Base-by-base conservation (phyloP, 306 rosid species). In the Cyclanthera cordifolia region DNA sequence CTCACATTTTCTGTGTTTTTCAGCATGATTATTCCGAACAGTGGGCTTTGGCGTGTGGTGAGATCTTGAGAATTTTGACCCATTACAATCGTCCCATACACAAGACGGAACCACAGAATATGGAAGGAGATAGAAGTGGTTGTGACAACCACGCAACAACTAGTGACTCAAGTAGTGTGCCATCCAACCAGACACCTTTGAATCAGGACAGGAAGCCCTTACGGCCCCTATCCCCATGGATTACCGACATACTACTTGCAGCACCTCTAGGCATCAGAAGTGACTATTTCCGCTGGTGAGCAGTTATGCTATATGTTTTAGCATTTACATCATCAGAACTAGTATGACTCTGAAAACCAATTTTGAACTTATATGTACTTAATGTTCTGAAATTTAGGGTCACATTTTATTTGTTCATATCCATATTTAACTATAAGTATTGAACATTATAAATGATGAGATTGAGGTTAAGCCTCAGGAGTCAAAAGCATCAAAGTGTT, bases 11-110 rank as follows among this genome's bases (percentile, higher is more conserved):
- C 28, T 77, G 15, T 52, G 78, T 75, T 71, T 58, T 48, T 30
- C 88, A 93, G 99, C 85, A 83, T 66, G 99, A 87, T 73, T 93
- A 90, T 72, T 93, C 99, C 20, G 99, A 93, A 80, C 95, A 93
- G 70, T 93, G 99, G 99, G 96, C 99, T 49, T 74, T 93, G 76
- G 99, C 99, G 46, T 90, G 95, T 78, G 95, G 96, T 65, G 99
- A 93, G 82, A 86, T 93, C 67, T 86, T 93, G 80, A 84, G 99
- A 64, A 86, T 93, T 73, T 83, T 93, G 76, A 93, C 99, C 77
- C 99, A 93, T 85, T 93, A 93, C 74, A 93, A 93, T 75, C 96
- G 99, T 66, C 99, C 99, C 34, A 82, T 90, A 72, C 90, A 82
- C 84, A 93, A 89, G 80, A 79, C 30, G 43, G 95, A 87, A 68